These are phyloP conservation scores for Pythium periplocum DNA, from an alignment of 352 stramenopile genomes.

Conservation along the genomic window DNA sequence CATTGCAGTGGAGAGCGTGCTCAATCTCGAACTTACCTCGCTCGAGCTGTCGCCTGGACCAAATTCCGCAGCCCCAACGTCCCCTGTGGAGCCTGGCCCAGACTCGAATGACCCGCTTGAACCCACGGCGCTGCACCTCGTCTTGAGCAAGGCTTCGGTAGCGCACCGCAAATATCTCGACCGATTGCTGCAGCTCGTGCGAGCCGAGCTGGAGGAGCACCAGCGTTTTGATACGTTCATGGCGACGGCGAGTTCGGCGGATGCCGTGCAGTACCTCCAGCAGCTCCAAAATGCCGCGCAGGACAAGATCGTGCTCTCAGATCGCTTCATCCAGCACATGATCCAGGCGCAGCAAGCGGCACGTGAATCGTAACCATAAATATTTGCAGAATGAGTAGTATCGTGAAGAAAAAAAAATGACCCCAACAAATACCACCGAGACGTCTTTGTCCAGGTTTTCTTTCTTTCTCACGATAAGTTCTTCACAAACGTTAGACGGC, in stretches of 20 bases:
- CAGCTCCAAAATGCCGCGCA: slow-evolving; percentile 83
- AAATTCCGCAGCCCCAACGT: not conserved
- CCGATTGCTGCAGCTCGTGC: slow-evolving; percentile 56
- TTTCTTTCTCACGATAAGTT: no score
- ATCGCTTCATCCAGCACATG: slow-evolving; percentile 83
- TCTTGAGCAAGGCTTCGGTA: slow-evolving; percentile 51
- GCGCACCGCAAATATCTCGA: slow-evolving; percentile 73
- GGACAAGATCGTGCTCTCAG: slow-evolving; percentile 84
- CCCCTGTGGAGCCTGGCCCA: no score
- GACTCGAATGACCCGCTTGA: slow-evolving; percentile 28
- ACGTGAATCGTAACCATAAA: slow-evolving; percentile 54
- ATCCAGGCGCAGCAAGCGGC: slow-evolving; percentile 75
- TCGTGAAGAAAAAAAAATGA: no score
- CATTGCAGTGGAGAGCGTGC: slow-evolving; percentile 18
- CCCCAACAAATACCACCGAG: no score
- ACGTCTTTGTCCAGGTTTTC: no score
- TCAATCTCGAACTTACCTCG: slow-evolving; percentile 17
- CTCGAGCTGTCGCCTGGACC: slow-evolving; percentile 14
- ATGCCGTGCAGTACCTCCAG: slow-evolving; percentile 82
- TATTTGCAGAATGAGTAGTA: no score
- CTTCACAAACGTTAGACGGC: no score
- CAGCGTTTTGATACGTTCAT: slow-evolving; percentile 72
- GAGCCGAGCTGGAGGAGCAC: slow-evolving; percentile 67
- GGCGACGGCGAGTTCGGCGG: slow-evolving; percentile 68
- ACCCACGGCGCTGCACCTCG: slow-evolving; percentile 52